Percentiles rank a stretch among this genome's conserved stretches.
These are phyloP conservation scores for Solanum acaule DNA, from an alignment of 257 asterid species.

Conservation along the genomic window DNA sequence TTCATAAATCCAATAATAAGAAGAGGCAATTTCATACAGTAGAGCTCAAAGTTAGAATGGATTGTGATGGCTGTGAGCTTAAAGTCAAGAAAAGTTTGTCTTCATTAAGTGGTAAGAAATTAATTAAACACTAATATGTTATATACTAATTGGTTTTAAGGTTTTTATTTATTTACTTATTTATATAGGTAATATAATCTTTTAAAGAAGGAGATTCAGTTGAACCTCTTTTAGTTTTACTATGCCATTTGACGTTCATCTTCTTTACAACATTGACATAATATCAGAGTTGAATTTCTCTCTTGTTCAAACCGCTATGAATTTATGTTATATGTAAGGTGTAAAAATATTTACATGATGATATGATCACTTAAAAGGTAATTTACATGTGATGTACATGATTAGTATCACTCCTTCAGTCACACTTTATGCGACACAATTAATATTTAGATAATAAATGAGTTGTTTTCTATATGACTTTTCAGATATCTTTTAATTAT, in stretches of 20 bases:
- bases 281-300: neutral
- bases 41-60: conserved; percentile 83
- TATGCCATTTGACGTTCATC: neutral
- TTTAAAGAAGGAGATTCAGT: neutral
- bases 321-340: neutral
- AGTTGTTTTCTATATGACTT: neutral
- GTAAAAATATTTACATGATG: neutral
- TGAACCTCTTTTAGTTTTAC: too few species aligned
- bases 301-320: fast-evolving
- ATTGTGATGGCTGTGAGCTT: conserved; percentile 90
- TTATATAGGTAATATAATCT: neutral
- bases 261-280: neutral
- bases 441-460: neutral
- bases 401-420: neutral
- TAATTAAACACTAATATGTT: neutral
- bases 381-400: neutral
- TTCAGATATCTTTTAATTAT: neutral
- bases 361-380: neutral
- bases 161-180: neutral
- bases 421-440: neutral
- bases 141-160: neutral
- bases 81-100: conserved; percentile 78
- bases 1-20: conserved; percentile 39
- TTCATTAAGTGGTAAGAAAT: conserved; percentile 45
- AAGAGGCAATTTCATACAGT: conserved; percentile 62